Conservation (phyloP, 768 basidiomycete species). For the Rossbeevera mucosa region DNA sequence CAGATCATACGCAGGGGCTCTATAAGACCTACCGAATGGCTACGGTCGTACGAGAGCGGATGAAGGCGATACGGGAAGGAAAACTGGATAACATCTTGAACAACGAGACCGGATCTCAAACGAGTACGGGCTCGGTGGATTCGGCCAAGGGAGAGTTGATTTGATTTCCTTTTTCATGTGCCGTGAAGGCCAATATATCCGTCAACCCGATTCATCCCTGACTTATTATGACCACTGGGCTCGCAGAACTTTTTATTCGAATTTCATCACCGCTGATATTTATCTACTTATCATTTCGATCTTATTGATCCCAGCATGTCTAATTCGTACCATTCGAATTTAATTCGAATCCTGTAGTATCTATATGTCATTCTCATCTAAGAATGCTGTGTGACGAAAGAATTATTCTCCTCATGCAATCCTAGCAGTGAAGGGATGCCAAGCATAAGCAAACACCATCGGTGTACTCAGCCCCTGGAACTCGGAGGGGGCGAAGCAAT, state of each 20-base stretch:
- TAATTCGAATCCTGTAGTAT: background rate
- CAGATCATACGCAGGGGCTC: conserved; percentile 28
- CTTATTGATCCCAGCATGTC: background rate
- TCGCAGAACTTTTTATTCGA: background rate
- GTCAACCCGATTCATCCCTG: background rate
- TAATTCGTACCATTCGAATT: background rate
- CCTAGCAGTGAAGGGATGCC: too few relatives aligned
- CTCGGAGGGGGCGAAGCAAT: too few relatives aligned
- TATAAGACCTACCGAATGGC: conserved; percentile 29
- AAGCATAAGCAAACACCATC: too few relatives aligned
- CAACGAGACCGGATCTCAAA: background rate
- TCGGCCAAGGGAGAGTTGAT: conserved; percentile 19
- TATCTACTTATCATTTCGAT: background rate
- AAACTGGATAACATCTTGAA: conserved; percentile 19
- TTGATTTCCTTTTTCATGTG: background rate
- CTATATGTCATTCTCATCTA: background rate
- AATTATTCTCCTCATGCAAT: too few relatives aligned
- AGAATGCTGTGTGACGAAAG: too few relatives aligned
- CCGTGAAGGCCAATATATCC: background rate
- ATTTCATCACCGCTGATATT: background rate
- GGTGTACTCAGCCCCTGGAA: too few relatives aligned
- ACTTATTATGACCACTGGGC: background rate
- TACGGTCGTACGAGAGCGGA: conserved; percentile 24
- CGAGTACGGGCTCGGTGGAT: background rate
- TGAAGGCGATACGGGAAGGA: conserved; percentile 19